These are phyloP conservation scores for Trichosporon sp. DNA, from an alignment of 1,284 basidiomycete species.

Conservation along the genomic window DNA sequence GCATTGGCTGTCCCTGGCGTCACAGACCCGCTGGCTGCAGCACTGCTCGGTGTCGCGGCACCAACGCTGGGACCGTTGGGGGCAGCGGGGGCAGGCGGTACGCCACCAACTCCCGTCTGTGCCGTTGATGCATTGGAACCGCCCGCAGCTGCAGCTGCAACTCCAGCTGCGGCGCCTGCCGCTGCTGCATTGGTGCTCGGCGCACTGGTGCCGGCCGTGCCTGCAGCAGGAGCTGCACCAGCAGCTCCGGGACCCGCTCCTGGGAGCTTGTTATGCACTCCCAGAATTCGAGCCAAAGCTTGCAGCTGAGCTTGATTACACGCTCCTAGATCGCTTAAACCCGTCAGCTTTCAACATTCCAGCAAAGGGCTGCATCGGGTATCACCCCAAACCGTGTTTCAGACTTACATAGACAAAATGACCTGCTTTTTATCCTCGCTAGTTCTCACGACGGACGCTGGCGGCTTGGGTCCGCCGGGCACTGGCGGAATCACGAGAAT, in stretches of 20 bases:
- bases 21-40: background rate
- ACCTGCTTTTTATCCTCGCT: slow-evolving; percentile 45
- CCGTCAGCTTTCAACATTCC: background rate
- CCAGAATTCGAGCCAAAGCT: slow-evolving; percentile 43
- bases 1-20: background rate
- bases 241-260: slow-evolving; percentile 10
- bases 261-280: slow-evolving; percentile 36
- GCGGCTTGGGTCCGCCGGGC: slow-evolving; percentile 36
- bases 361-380: background rate
- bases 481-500: slow-evolving; percentile 35
- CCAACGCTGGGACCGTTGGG: background rate
- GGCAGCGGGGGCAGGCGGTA: background rate
- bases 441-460: slow-evolving; percentile 40
- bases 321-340: slow-evolving; percentile 33
- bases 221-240: background rate
- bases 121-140: background rate
- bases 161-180: background rate
- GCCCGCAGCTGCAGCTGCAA: slow-evolving; percentile 5
- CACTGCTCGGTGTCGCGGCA: slow-evolving; percentile 2
- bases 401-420: slow-evolving; percentile 43
- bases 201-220: background rate
- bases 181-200: background rate
- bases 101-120: background rate
- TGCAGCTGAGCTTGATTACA: slow-evolving; percentile 43
- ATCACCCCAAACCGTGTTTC: background rate